These are phyloP conservation scores for Gastrodia elata DNA, from an alignment of 106 monocot genomes.

Conservation along the genomic window DNA sequence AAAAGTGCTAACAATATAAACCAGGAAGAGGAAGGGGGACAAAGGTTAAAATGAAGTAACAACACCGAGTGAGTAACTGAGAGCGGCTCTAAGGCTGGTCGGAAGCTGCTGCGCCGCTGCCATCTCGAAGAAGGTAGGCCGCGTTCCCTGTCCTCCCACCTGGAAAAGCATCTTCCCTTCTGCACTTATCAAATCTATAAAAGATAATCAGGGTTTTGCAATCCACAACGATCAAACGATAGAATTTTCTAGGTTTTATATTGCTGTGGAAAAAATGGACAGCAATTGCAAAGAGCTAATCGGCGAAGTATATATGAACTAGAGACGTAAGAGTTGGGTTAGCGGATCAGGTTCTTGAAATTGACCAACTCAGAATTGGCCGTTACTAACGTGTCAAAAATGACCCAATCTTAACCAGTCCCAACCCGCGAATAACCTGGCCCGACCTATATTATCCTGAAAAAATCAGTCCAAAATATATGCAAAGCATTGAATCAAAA, in stretches of 20 bases:
- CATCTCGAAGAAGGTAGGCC: conserved; percentile 99
- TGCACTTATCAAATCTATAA: background rate
- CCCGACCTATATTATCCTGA: too few species aligned
- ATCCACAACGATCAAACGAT: background rate
- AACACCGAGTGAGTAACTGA: conserved; percentile 90
- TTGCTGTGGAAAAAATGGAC: background rate
- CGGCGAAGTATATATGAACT: conserved; percentile 5
- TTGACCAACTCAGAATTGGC: too few species aligned
- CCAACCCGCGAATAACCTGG: too few species aligned
- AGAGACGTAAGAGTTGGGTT: too few species aligned
- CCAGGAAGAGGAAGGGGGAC: background rate
- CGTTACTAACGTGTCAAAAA: too few species aligned
- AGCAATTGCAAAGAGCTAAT: background rate
- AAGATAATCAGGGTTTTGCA: background rate
- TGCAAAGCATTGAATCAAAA: too few species aligned
- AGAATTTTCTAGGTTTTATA: background rate
- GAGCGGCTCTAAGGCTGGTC: conserved; percentile 77
- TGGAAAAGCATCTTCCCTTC: conserved; percentile 58
- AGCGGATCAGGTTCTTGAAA: too few species aligned
- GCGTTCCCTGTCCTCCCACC: conserved; percentile 89
- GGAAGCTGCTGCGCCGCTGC: conserved; percentile 97
- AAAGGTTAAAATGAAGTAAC: background rate
- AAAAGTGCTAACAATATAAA: background rate
- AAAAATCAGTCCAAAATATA: too few species aligned
- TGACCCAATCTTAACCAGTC: too few species aligned